These are phyloP conservation scores for Canna indica DNA, from an alignment of 176 grass and related monocot genomes.

Conservation along the genomic window DNA sequence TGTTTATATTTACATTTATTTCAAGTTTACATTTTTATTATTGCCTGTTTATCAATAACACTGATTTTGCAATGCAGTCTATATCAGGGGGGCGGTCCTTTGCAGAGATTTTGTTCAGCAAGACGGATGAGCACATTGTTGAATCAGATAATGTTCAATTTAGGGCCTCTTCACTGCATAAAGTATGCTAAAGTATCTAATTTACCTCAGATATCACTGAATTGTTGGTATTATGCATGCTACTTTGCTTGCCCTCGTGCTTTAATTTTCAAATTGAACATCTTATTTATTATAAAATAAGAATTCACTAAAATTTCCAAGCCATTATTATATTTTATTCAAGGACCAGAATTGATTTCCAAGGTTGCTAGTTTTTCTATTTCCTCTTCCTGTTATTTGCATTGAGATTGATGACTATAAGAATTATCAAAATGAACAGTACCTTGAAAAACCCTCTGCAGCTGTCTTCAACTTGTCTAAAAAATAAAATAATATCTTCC, in stretches of 20 bases:
- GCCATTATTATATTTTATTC: too few species aligned
- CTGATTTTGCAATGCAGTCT: conserved; percentile 47
- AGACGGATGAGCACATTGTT: conserved; percentile 24
- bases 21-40: neutral
- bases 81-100: conserved; percentile 85
- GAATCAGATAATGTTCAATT: conserved; percentile 30
- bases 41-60: neutral
- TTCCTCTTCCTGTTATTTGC: too few species aligned
- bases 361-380: too few species aligned
- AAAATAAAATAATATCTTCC: too few species aligned
- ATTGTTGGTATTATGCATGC: neutral
- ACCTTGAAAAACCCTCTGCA: too few species aligned
- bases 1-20: neutral
- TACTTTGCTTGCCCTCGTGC: neutral
- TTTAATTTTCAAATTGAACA: too few species aligned
- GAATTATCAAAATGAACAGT: too few species aligned
- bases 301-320: neutral
- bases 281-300: too few species aligned
- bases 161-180: conserved; percentile 56
- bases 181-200: conserved; percentile 37
- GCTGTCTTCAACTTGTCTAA: too few species aligned
- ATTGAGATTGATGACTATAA: too few species aligned
- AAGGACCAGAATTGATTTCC: too few species aligned
- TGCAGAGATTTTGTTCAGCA: conserved; percentile 73
- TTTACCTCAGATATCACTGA: conserved; percentile 3